Percentiles rank a stretch among this genome's conserved stretches.
These are phyloP conservation scores for Byssoonygena ceratinophila DNA, from an alignment of 2,329 filamentous ascomycete species.

Conservation along the genomic window DNA sequence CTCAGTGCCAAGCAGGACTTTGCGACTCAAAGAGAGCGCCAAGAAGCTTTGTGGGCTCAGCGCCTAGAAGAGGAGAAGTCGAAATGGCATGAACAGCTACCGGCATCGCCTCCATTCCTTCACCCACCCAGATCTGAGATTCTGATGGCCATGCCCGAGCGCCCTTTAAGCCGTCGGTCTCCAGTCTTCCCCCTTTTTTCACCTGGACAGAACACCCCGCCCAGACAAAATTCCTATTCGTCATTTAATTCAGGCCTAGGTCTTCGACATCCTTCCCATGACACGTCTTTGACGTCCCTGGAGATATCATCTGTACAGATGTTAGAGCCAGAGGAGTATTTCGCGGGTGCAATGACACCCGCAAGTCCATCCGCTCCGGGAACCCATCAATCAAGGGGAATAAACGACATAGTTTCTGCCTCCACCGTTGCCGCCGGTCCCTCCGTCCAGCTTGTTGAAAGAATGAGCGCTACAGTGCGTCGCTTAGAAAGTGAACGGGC, in stretches of 20 bases:
- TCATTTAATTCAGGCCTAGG: slow-evolving; percentile 24
- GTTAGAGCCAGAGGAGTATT: slow-evolving; percentile 41
- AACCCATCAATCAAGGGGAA: slow-evolving; percentile 44
- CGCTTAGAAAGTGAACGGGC: slow-evolving; percentile 87
- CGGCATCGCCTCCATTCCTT: slow-evolving; percentile 28
- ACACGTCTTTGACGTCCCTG: slow-evolving; percentile 15
- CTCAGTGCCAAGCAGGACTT: slow-evolving; percentile 47
- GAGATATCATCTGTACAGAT: slow-evolving; percentile 40
- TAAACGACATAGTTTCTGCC: slow-evolving; percentile 76
- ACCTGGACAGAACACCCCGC: slow-evolving; percentile 32
- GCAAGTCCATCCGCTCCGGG: slow-evolving; percentile 32
- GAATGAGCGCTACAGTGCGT: slow-evolving; percentile 88
- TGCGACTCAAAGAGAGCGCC: slow-evolving; percentile 49
- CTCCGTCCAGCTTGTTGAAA: slow-evolving; percentile 86
- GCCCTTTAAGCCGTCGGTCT: slow-evolving; percentile 33
- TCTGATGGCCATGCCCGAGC: slow-evolving; percentile 26
- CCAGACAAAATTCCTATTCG: slow-evolving; percentile 40
- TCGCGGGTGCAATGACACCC: slow-evolving; percentile 26
- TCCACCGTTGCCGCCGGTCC: slow-evolving; percentile 85
- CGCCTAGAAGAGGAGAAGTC: slow-evolving; percentile 55
- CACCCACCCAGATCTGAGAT: slow-evolving; percentile 30
- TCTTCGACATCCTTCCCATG: slow-evolving; percentile 27
- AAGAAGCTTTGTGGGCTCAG: slow-evolving; percentile 48
- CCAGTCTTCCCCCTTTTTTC: slow-evolving; percentile 30
- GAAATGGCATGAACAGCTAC: slow-evolving; percentile 46